Evolutionary conservation across 192 early-diverging fungal species (phyloP).

Genomic region (Oehlia diaphana): DNA sequence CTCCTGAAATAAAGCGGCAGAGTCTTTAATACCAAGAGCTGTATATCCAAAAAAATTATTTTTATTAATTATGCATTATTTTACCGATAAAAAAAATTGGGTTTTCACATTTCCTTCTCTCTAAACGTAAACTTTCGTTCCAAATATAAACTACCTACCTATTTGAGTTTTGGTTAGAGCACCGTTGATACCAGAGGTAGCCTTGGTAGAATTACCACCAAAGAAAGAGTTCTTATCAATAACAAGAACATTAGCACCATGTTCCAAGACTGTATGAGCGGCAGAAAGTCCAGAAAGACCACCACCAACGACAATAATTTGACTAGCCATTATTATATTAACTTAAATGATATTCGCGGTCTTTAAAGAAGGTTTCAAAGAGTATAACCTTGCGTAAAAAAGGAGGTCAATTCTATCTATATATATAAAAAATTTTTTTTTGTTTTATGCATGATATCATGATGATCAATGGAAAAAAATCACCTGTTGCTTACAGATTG

Average conservation of each 20-base stretch:
- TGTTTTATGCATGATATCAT: neutral
- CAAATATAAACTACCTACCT: conserved; percentile 26
- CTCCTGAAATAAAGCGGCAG: conserved; percentile 78
- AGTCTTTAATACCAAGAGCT: conserved; percentile 71
- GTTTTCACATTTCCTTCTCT: neutral
- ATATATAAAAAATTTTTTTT: neutral
- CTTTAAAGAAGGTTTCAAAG: neutral
- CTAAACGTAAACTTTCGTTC: neutral
- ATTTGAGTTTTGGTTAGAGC: conserved; percentile 86
- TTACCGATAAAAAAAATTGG: too few relatives aligned
- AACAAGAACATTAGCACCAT: conserved; percentile 72
- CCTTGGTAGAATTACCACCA: conserved; percentile 97
- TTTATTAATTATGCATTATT: neutral
- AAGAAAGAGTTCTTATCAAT: conserved; percentile 89
- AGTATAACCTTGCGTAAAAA: neutral
- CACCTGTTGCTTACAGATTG: neutral
- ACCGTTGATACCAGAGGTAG: conserved; percentile 97
- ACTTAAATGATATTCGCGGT: neutral
- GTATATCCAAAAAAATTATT: neutral
- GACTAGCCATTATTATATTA: neutral
- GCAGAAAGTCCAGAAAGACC: conserved; percentile 88
- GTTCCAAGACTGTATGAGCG: conserved; percentile 82
- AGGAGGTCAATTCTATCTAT: neutral
- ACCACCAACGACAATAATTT: conserved; percentile 62
- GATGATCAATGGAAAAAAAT: neutral